A percentile compares a stretch with the other conserved stretches of the same genome.
Evolutionary conservation across 768 basidiomycete genomes (phyloP).

Genomic region (Termitomyces sp.): DNA sequence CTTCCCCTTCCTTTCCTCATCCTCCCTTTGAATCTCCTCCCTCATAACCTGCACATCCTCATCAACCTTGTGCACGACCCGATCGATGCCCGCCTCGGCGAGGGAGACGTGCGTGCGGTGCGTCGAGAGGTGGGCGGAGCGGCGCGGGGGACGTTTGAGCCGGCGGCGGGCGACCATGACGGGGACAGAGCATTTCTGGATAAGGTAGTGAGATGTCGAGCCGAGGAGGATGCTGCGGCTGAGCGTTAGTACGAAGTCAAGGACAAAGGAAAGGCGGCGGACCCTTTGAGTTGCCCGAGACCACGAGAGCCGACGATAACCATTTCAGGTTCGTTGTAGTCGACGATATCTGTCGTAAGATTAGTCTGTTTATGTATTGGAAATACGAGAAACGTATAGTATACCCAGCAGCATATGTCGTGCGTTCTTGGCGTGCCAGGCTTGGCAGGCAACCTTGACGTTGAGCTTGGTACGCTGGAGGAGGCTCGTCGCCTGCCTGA

Average conservation of each 20-base stretch:
- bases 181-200: conserved; percentile 92
- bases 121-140: conserved; percentile 75
- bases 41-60: conserved; percentile 80
- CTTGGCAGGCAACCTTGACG: conserved; percentile 87
- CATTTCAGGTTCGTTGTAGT: conserved; percentile 85
- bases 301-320: conserved; percentile 95
- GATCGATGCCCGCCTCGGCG: conserved; percentile 85
- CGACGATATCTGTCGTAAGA: conserved; percentile 62
- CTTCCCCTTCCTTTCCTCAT: conserved; percentile 41
- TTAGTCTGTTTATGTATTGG: background rate
- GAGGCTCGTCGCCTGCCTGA: conserved; percentile 84
- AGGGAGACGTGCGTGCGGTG: conserved; percentile 83
- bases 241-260: background rate
- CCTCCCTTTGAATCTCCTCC: conserved; percentile 69
- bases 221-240: conserved; percentile 78
- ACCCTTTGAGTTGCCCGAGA: conserved; percentile 81
- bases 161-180: conserved; percentile 95
- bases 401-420: conserved; percentile 82
- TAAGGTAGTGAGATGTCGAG: conserved; percentile 92
- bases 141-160: conserved; percentile 82
- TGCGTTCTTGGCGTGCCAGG: conserved; percentile 95
- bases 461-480: conserved; percentile 89
- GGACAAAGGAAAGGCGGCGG: background rate
- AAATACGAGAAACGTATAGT: conserved; percentile 10
- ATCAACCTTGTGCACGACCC: conserved; percentile 82